phyloP scores from a whole-genome alignment of 2,329 filamentous ascomycete species.

The Colletotrichum scovillei region DNA sequence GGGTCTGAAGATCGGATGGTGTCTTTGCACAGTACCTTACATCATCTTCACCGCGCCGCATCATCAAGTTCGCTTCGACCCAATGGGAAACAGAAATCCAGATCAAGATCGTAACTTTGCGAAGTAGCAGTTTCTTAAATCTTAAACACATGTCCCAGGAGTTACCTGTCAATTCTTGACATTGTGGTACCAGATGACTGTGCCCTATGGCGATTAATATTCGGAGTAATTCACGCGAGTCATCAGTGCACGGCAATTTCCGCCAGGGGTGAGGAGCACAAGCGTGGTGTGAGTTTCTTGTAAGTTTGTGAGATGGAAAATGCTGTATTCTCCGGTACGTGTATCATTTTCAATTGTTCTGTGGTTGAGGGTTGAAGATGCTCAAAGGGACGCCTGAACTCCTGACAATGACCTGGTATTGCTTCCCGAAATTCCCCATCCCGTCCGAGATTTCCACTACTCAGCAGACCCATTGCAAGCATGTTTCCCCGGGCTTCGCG shows the following conservation, averaged over 20 bases:
- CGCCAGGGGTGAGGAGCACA: background rate
- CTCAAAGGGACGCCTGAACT: background rate
- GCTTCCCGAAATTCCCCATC: background rate
- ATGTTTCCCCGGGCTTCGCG: slow-evolving; percentile 22
- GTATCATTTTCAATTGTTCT: background rate
- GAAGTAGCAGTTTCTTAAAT: too few relatives aligned
- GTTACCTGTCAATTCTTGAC: too few relatives aligned
- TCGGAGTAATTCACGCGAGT: background rate
- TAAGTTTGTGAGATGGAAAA: background rate
- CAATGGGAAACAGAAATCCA: too few relatives aligned
- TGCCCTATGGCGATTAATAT: too few relatives aligned
- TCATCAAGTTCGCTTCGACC: background rate
- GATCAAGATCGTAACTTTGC: too few relatives aligned
- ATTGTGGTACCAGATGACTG: too few relatives aligned
- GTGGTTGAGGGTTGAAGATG: background rate
- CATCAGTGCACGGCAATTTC: background rate
- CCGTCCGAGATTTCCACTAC: too few relatives aligned
- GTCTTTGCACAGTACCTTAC: background rate
- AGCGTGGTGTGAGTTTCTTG: background rate
- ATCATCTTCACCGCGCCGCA: background rate
- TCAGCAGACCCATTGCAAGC: slow-evolving; percentile 33
- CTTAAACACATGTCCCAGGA: too few relatives aligned
- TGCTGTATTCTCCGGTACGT: background rate
- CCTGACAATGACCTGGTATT: background rate
- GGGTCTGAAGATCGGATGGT: slow-evolving; percentile 3